Percentiles rank a stretch among this genome's conserved stretches.
phyloP scores from a whole-genome alignment of 108 stramenopile species.

The Nitzschia sp. region DNA sequence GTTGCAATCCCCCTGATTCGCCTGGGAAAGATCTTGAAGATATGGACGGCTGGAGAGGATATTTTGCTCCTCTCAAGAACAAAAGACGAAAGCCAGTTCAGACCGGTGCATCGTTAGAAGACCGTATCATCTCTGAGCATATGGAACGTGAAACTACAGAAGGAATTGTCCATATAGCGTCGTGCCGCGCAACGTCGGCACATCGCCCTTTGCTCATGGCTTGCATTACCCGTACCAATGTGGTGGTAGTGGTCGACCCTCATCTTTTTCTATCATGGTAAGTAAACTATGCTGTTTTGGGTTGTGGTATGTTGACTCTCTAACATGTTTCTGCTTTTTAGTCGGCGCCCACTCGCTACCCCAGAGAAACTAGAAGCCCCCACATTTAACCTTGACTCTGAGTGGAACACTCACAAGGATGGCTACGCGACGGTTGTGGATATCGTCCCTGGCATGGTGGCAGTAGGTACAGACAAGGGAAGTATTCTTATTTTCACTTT shows the following conservation, averaged over 20 bases:
- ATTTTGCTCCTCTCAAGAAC: constrained; percentile 64
- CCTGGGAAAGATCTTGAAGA: constrained; percentile 51
- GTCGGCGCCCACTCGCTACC: constrained; percentile 24
- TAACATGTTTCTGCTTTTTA: neutral
- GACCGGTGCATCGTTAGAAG: constrained; percentile 20
- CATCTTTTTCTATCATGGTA: constrained; percentile 59
- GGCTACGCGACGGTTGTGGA: constrained; percentile 62
- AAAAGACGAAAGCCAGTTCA: neutral
- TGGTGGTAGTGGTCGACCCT: constrained; percentile 53
- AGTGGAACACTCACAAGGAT: constrained; percentile 51
- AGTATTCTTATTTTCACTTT: constrained; percentile 67
- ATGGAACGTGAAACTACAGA: constrained; percentile 12
- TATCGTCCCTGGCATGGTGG: constrained; percentile 69
- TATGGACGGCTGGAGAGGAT: constrained; percentile 88
- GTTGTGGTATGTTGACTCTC: neutral
- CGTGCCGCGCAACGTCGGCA: constrained; percentile 30
- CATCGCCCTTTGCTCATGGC: constrained; percentile 48
- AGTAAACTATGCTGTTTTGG: neutral
- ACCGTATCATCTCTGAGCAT: constrained; percentile 29
- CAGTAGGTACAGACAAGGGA: constrained; percentile 80
- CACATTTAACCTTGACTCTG: constrained; percentile 29
- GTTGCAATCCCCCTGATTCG: constrained; percentile 64
- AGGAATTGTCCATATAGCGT: constrained; percentile 40
- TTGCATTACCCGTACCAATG: constrained; percentile 33
- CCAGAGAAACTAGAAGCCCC: constrained; percentile 36